Evolutionary conservation across 352 stramenopile species (phyloP), one percentile per base, ranked within the genome.

Genomic region (Pythium plurisporium): DNA sequence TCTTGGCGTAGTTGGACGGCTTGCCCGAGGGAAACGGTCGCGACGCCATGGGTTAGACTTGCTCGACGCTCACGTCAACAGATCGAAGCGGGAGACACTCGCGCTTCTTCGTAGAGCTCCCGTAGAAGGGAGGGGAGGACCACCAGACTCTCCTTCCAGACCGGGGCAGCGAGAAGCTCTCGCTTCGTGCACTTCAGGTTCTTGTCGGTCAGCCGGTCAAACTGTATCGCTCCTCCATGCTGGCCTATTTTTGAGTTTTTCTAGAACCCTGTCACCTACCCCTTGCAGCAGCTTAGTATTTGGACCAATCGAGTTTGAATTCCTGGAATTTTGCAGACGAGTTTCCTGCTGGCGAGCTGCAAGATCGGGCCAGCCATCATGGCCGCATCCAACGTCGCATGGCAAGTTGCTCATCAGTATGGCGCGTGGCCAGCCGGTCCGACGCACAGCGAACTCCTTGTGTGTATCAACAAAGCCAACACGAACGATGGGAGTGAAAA

Each of bases 1-100:
- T 81, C 68, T 88, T 89, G 64, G 76, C 59, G 59, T 89, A 91
- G 30, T 79, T 75, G 40, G 75, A 69, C 23, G 76, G 69, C 65
- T 86, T 91, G 31, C 73, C 69, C 19, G 74, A 37, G 36, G 72
- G 76, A 55, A 90, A 87, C 51, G 68, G 51, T 55, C 74, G 78
- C 53, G 80, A 77, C 80, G 87, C 86, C 36, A 52, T 51, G 23
- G n/a, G n/a, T n/a, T n/a, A n/a, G n/a, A n/a, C n/a, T n/a, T n/a
- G n/a, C n/a, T n/a, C n/a, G n/a, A n/a, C n/a, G n/a, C n/a, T n/a
- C n/a, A 23, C 31, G 11, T 20, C 41, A n/a, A 12, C 41, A 19
- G n/a, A 23, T 23, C 3, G 7, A 31, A 8, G n/a, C 36, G 36
- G 8, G 19, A 14, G 26, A 1, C 20, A 19, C 23, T 36, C 12